Evolutionary conservation across 2,329 filamentous ascomycete genomes (phyloP), one percentile per base, ranked within the genome.

Genomic region (Myriosclerotinia curreyana): DNA sequence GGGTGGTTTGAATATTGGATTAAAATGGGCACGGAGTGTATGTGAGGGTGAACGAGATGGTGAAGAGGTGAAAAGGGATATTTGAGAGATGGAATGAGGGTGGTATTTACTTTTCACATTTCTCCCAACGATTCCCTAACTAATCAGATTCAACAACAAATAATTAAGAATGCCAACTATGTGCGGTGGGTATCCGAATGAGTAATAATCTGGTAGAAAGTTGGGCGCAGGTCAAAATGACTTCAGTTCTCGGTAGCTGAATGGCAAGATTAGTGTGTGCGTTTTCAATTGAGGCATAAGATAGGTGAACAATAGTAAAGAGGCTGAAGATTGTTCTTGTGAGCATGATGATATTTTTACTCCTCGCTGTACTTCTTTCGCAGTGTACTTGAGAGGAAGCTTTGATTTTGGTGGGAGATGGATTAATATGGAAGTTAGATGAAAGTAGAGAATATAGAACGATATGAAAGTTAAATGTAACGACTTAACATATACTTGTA

Each of bases 221-320:
- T 31, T 34, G 17, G 20, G 11, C 17, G 9, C 20, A 22, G 22
- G 12, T 8, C 9, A 48, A n/a, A 48, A 48, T 25, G 11, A 48
- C 40, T 15, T 34, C 3, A 20, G 17, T 56, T 56, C 49, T 56
- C 22, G 22, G 12, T 5, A 3, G 17, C 12, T 9, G 15, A 2
- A 14, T 44, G 40, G 25, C 1, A 22, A 0, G 4, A 14, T 7
- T 34, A 6, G 14, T 46, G n/a, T 54, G 5, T 40, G n/a, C 5
- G 25, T 38, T 20, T 12, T 22, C 1, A 6, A 17, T 56, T 17
- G 66, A 64, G 11, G 67, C 61, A 50, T 70, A 66, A 2, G 49
- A 52, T 2, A 69, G 66, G 31, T 66, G 65, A 12, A 68, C 70
- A 51, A 70, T 69, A 11, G 67, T 49, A 25, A 36, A 36, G 6